Conservation (phyloP, 1,139 yeast species). For the Wickerhamomyces sp. region DNA sequence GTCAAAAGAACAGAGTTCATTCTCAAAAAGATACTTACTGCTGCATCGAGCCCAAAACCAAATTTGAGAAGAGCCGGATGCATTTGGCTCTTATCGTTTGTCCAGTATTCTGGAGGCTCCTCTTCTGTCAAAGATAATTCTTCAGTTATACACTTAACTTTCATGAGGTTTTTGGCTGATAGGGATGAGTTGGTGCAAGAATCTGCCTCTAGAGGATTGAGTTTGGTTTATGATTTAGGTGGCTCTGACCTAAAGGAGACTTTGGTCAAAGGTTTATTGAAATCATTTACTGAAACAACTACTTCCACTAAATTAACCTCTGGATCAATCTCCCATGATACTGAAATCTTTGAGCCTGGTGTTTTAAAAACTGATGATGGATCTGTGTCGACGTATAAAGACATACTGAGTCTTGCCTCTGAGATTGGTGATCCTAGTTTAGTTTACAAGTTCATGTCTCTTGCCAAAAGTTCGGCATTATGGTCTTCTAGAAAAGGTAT, state of each 20-base stretch:
- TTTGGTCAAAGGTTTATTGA: conserved; percentile 69
- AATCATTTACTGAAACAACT: conserved; percentile 71
- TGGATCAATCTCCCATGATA: conserved; percentile 73
- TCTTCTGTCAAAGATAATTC: conserved; percentile 40
- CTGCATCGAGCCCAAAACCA: conserved; percentile 68
- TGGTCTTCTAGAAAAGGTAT: conserved; percentile 95
- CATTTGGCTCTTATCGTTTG: conserved; percentile 79
- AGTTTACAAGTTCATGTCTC: conserved; percentile 90
- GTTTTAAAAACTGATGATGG: conserved; percentile 76
- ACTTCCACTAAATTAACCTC: conserved; percentile 47
- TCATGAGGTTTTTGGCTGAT: conserved; percentile 72
- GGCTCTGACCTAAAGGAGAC: conserved; percentile 63
- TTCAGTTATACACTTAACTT: conserved; percentile 60
- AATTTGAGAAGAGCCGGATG: conserved; percentile 71
- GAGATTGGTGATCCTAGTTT: conserved; percentile 95
- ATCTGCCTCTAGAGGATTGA: conserved; percentile 84
- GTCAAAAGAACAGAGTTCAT: conserved; percentile 27
- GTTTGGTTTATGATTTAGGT: conserved; percentile 78
- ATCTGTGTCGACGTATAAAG: conserved; percentile 84
- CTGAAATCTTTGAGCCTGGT: conserved; percentile 83
- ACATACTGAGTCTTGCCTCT: conserved; percentile 77
- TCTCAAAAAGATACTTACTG: conserved; percentile 43
- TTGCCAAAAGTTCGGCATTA: conserved; percentile 81
- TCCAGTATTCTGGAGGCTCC: conserved; percentile 64
- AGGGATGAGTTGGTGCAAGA: conserved; percentile 86